These are phyloP conservation scores for Rhizoclosmatium globosum DNA, from an alignment of 192 early-diverging fungal species.

Conservation along the genomic window DNA sequence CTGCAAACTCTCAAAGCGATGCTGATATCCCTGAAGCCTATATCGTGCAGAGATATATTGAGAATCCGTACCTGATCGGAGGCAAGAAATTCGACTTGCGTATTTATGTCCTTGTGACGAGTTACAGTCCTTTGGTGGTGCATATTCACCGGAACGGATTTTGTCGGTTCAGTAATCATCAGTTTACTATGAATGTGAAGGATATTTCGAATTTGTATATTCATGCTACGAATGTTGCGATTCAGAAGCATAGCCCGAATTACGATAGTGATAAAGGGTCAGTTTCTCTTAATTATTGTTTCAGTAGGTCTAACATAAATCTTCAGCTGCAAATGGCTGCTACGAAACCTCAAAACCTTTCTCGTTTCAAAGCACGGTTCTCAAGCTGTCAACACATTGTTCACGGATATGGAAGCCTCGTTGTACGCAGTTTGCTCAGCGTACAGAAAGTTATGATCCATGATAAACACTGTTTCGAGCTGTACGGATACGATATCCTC, in stretches of 20 bases:
- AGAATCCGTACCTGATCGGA: conserved; percentile 70
- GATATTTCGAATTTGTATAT: conserved; percentile 73
- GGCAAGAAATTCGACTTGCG: conserved; percentile 75
- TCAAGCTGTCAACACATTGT: conserved; percentile 53
- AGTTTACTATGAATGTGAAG: conserved; percentile 70
- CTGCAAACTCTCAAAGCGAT: neutral
- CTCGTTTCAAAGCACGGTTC: conserved; percentile 63
- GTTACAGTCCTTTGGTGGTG: conserved; percentile 65
- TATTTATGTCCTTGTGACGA: conserved; percentile 66
- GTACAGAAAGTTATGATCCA: conserved; percentile 77
- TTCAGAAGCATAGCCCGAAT: conserved; percentile 68
- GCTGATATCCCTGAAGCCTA: conserved; percentile 62
- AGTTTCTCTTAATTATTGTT: neutral
- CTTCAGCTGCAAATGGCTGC: conserved; percentile 60
- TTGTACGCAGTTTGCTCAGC: conserved; percentile 64
- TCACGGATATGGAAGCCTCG: conserved; percentile 71
- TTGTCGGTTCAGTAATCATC: conserved; percentile 68
- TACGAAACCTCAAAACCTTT: conserved; percentile 63
- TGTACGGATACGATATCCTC: conserved; percentile 71
- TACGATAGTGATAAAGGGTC: conserved; percentile 64
- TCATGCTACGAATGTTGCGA: conserved; percentile 72
- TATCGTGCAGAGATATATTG: conserved; percentile 71
- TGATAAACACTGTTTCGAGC: conserved; percentile 73
- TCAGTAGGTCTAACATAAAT: neutral
- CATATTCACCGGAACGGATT: conserved; percentile 73